phyloP scores from a whole-genome alignment of 768 basidiomycete genomes.

The Mycena pura region DNA sequence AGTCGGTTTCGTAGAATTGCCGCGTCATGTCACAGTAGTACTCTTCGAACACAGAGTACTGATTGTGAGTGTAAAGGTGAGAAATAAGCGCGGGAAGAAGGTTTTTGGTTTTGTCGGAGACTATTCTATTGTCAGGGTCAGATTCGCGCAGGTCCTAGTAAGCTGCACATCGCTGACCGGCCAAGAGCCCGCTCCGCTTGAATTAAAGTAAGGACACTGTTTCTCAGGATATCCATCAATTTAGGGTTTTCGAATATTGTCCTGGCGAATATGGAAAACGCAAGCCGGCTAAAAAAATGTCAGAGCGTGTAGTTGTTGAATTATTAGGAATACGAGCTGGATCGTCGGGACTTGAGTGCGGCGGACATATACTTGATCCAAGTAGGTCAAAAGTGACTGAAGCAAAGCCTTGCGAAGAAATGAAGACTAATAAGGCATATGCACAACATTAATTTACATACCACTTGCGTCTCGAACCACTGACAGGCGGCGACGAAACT shows the following conservation, averaged over 20 bases:
- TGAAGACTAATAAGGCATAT: not conserved
- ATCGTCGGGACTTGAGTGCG: slow-evolving; percentile 47
- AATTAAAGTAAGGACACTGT: slow-evolving; percentile 58
- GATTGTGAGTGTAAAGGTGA: slow-evolving; percentile 61
- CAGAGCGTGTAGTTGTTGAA: not conserved
- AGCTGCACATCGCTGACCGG: slow-evolving; percentile 33
- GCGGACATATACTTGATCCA: slow-evolving; percentile 73
- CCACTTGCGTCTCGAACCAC: slow-evolving; percentile 72
- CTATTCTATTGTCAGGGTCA: slow-evolving; percentile 44
- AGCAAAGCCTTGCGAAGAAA: slow-evolving; percentile 53
- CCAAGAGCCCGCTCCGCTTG: slow-evolving; percentile 59
- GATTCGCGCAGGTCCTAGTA: slow-evolving; percentile 31
- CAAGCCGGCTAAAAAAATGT: slow-evolving; percentile 52
- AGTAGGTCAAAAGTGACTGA: slow-evolving; percentile 68
- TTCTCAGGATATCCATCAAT: slow-evolving; percentile 51
- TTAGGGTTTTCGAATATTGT: slow-evolving; percentile 55
- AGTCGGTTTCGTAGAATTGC: slow-evolving; percentile 62
- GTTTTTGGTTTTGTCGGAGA: slow-evolving; percentile 14
- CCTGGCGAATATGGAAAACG: slow-evolving; percentile 58
- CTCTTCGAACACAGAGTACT: slow-evolving; percentile 67
- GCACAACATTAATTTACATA: slow-evolving; percentile 46
- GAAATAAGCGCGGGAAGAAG: slow-evolving; percentile 57
- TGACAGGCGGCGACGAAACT: slow-evolving; percentile 61
- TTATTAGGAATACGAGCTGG: slow-evolving; percentile 45
- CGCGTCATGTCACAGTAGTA: slow-evolving; percentile 57